Conservation (phyloP, 2,329 filamentous ascomycete species). For the Neobulgaria alba region DNA sequence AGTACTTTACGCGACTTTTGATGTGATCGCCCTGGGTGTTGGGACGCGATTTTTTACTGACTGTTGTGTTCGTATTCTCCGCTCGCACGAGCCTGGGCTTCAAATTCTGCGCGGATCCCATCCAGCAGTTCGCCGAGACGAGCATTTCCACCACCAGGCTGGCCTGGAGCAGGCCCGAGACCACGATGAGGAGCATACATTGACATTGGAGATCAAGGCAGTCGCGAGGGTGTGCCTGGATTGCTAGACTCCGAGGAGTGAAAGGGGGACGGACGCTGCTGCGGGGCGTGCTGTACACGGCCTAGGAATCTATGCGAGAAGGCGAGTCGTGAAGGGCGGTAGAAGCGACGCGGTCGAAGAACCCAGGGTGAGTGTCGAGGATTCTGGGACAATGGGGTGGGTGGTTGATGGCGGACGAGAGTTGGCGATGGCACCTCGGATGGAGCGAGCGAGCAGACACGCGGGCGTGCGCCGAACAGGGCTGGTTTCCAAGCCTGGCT, state of each 20-base stretch:
- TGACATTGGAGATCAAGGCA: slow-evolving; percentile 38
- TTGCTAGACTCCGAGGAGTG: background rate
- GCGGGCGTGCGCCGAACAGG: slow-evolving; percentile 13
- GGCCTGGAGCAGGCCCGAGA: slow-evolving; percentile 63
- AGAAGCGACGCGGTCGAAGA: too few species aligned
- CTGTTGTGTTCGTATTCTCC: slow-evolving; percentile 90
- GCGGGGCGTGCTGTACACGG: background rate
- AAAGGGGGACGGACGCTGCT: background rate
- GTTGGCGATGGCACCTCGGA: slow-evolving; percentile 4
- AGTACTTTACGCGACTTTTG: background rate
- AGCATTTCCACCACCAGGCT: slow-evolving; percentile 33
- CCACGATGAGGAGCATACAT: slow-evolving; percentile 88
- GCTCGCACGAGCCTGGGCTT: slow-evolving; percentile 69
- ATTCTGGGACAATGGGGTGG: too few species aligned
- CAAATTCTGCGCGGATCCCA: slow-evolving; percentile 83
- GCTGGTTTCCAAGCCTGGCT: slow-evolving; percentile 4
- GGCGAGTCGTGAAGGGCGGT: too few species aligned
- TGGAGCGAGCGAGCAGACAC: slow-evolving; percentile 4
- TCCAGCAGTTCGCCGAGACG: slow-evolving; percentile 90
- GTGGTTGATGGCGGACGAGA: background rate
- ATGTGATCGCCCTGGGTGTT: background rate
- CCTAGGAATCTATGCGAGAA: background rate
- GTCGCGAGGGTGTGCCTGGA: background rate
- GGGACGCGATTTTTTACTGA: slow-evolving; percentile 52
- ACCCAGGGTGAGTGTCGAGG: slow-evolving; percentile 1